Evolutionary conservation across 495 filamentous ascomycete genomes (phyloP), one percentile per base, ranked within the genome.

Genomic region (Astrocystis sublimbata): DNA sequence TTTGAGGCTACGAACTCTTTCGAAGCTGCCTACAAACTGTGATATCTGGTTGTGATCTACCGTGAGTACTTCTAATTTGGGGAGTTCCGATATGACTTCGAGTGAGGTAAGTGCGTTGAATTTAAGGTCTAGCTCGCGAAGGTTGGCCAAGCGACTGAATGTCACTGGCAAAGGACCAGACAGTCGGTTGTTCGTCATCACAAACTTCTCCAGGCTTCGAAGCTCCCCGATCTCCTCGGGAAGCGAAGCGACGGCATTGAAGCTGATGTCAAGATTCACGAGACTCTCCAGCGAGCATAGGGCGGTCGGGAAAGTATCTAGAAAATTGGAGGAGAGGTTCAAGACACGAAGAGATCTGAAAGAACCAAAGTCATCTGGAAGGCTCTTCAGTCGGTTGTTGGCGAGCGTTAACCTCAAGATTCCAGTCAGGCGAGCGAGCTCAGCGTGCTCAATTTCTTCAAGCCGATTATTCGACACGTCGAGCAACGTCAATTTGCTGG

Each of bases 381-480:
- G 78, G 30, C 77, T 73, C 40, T 81, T 89, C 46, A 99, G 78
- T 42, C 88, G 88, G 65, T 99, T 99, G 72, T 98, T 98, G 46
- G 92, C 90, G 68, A 98, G 80, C 67, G 92, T 97, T 47, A 99
- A 82, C 67, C 92, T 96, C 47, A 96, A 84, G 21, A 99, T 79
- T n/a, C 89, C 86, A 21, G 80, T 77, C 15, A 73, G 61, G 50
- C 67, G 69, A 10, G 68, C 67, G 23, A 99, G 83, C 31, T 90
- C 85, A 13, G 91, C 90, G 67, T 93, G 86, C 28, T 94, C 92
- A 15, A 99, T 76, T 63, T 93, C 83, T 63, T 96, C 91, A 10
- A 99, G 76, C 49, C 88, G 83, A 68, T 99, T 99, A 67, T 97
- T 98, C 0, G 93, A 97, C 6, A 97, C 85, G 72, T 99, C 96